A percentile compares a stretch with the other conserved stretches of the same genome.
Evolutionary conservation across 2,329 filamentous ascomycete genomes (phyloP).

Genomic region (Mariannaea elegans): DNA sequence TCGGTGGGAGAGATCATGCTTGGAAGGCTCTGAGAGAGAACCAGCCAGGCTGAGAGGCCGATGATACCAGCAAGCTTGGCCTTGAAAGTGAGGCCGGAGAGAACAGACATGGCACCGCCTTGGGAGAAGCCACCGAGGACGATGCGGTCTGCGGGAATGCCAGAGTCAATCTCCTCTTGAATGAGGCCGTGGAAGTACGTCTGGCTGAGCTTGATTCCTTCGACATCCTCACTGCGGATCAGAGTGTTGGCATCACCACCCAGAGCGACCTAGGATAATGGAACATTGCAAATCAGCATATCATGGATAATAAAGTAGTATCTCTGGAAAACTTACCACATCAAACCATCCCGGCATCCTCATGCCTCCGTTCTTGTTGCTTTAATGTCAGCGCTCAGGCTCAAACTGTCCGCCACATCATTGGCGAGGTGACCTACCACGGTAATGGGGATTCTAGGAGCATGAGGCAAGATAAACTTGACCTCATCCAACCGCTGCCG

Average conservation of each 20-base stretch:
- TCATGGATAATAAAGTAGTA: neutral
- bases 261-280: conserved; percentile 43
- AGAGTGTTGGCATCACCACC: conserved; percentile 45
- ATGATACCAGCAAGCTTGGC: conserved; percentile 88
- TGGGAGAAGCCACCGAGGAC: conserved; percentile 87
- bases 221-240: conserved; percentile 66
- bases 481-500: conserved; percentile 85
- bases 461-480: conserved; percentile 94
- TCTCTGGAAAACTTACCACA: conserved; percentile 60
- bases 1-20: conserved; percentile 50
- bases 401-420: neutral
- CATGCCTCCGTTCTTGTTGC: conserved; percentile 39
- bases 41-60: conserved; percentile 82
- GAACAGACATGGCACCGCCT: conserved; percentile 86
- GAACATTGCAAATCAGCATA: neutral
- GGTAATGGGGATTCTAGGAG: conserved; percentile 87
- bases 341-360: conserved; percentile 90
- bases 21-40: conserved; percentile 64
- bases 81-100: conserved; percentile 77
- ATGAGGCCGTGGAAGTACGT: conserved; percentile 83
- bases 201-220: conserved; percentile 76
- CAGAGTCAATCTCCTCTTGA: conserved; percentile 79
- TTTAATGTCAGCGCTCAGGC: conserved; percentile 23
- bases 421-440: conserved; percentile 44
- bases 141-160: conserved; percentile 84